Percentiles rank a stretch among this genome's conserved stretches.
phyloP scores from a whole-genome alignment of 805 yeast genomes.

The Cyberlindnera bimundalis region DNA sequence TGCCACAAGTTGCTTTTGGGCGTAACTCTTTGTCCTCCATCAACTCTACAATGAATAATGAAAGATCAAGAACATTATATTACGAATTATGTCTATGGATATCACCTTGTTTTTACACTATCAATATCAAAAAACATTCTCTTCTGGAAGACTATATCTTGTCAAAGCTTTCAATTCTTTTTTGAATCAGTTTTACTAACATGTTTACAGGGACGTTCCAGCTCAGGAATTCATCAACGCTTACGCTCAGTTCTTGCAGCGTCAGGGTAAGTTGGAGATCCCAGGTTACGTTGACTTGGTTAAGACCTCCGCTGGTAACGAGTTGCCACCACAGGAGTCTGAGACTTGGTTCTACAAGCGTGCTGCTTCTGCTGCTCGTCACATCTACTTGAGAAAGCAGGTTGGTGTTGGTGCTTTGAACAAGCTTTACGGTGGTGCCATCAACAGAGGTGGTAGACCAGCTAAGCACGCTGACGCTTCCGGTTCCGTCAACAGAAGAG shows the following conservation, averaged over 20 bases:
- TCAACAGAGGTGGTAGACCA: conserved; percentile 99
- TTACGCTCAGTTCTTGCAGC: conserved; percentile 99
- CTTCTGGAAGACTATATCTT: background rate
- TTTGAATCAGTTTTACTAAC: conserved; percentile 1
- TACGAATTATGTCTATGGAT: too few relatives aligned
- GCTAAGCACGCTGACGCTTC: conserved; percentile 98
- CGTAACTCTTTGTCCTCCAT: too few relatives aligned
- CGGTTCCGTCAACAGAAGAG: conserved; percentile 98
- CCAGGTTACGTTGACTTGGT: conserved; percentile 99
- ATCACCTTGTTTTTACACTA: too few relatives aligned
- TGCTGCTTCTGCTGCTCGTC: conserved; percentile 99
- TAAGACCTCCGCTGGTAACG: conserved; percentile 98
- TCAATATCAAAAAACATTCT: background rate
- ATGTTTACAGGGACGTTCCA: conserved; percentile 89
- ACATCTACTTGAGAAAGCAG: conserved; percentile 98
- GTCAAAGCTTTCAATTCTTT: background rate
- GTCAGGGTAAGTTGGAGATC: conserved; percentile 99
- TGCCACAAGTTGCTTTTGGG: too few relatives aligned
- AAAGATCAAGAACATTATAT: too few relatives aligned
- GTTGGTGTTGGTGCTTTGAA: conserved; percentile 99
- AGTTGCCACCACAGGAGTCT: conserved; percentile 99
- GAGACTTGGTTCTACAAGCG: conserved; percentile 99
- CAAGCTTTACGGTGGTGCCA: conserved; percentile 99
- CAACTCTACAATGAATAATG: too few relatives aligned
- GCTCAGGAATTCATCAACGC: conserved; percentile 99